Percentiles rank a stretch among this genome's conserved stretches.
Conservation (phyloP, 495 filamentous ascomycete genomes). For the Penicillium bovifimosum region DNA sequence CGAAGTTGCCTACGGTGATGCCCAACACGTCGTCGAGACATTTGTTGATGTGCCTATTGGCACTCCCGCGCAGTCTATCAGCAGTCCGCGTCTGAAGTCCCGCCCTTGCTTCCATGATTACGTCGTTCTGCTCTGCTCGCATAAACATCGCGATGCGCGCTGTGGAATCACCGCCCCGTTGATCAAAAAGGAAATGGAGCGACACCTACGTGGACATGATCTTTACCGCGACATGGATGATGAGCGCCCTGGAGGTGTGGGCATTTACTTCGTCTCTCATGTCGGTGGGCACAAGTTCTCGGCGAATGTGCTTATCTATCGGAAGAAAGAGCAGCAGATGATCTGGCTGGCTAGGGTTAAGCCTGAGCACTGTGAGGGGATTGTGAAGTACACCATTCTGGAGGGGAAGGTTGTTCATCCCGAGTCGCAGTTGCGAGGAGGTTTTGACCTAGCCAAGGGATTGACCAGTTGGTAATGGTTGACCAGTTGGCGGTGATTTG, state of each 20-base stretch:
- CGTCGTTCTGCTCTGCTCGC: conserved; percentile 88
- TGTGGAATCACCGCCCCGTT: conserved; percentile 93
- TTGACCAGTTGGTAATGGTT: conserved; percentile 89
- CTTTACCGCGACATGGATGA: conserved; percentile 82
- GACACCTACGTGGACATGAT: conserved; percentile 76
- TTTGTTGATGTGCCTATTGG: conserved; percentile 50
- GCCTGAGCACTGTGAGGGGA: conserved; percentile 89
- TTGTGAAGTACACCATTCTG: conserved; percentile 81
- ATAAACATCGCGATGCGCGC: conserved; percentile 83
- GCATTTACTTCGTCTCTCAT: conserved; percentile 91
- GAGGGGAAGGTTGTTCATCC: conserved; percentile 93
- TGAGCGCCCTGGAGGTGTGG: conserved; percentile 77
- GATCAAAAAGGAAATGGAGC: conserved; percentile 76
- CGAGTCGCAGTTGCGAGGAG: conserved; percentile 75
- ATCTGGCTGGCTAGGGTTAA: conserved; percentile 87
- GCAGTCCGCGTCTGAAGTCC: conserved; percentile 39
- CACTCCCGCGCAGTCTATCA: conserved; percentile 49
- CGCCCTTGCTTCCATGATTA: conserved; percentile 72
- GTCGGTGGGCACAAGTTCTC: conserved; percentile 93
- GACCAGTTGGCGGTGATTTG: no score
- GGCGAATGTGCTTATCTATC: conserved; percentile 87
- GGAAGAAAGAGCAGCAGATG: conserved; percentile 67
- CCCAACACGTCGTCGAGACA: conserved; percentile 61
- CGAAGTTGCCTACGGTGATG: conserved; percentile 62
- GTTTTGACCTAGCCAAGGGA: conserved; percentile 74